Percentiles rank a stretch among this genome's conserved stretches.
phyloP scores from a whole-genome alignment of 2,329 filamentous ascomycete genomes.

The Elsinoe perseae region DNA sequence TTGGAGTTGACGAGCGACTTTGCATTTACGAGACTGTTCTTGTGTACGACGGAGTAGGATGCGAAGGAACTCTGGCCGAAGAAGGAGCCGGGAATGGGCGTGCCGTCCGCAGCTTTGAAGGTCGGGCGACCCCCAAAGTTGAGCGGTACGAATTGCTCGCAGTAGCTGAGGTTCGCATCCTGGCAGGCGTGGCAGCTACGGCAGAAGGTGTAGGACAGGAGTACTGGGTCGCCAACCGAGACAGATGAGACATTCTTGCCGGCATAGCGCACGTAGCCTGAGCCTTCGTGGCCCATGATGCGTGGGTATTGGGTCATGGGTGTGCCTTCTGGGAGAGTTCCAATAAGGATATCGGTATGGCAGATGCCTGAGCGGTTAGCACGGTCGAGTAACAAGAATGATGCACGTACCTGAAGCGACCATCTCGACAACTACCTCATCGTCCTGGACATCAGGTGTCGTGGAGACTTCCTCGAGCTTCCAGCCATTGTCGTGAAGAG shows the following conservation, averaged over 20 bases:
- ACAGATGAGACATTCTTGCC: conserved; percentile 37
- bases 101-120: conserved; percentile 20
- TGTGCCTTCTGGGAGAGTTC: conserved; percentile 30
- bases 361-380: conserved; percentile 39
- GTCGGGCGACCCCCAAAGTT: conserved; percentile 35
- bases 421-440: conserved; percentile 48
- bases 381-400: not conserved
- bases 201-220: conserved; percentile 45
- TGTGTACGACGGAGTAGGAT: conserved; percentile 33
- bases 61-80: conserved; percentile 45
- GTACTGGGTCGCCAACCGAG: conserved; percentile 39
- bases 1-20: conserved; percentile 32
- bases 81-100: conserved; percentile 36
- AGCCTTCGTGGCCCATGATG: conserved; percentile 47
- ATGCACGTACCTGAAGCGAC: conserved; percentile 32
- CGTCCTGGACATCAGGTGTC: conserved; percentile 32
- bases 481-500: conserved; percentile 33
- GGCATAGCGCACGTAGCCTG: conserved; percentile 43
- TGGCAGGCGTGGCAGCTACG: conserved; percentile 42
- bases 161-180: conserved; percentile 42
- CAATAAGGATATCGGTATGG: conserved; percentile 47
- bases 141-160: conserved; percentile 40
- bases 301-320: conserved; percentile 38
- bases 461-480: conserved; percentile 32
- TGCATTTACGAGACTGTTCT: conserved; percentile 38